Percentiles rank a stretch among this genome's conserved stretches.
phyloP scores from a whole-genome alignment of 116 monocot species.

The Papilionanthe hybrid region DNA sequence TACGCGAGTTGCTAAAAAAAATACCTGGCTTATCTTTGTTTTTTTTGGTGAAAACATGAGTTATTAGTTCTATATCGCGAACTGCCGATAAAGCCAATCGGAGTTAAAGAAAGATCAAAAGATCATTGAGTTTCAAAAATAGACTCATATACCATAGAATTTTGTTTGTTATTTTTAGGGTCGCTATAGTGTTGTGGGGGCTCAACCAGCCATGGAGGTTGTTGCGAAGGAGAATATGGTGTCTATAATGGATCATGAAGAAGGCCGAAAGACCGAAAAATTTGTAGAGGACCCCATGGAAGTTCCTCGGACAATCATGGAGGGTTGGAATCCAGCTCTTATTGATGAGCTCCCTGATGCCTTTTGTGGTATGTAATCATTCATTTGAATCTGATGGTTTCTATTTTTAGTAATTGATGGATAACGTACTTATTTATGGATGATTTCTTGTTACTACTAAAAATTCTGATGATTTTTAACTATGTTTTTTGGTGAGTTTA shows the following conservation, averaged over 20 bases:
- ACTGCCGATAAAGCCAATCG: background rate
- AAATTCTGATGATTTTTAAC: background rate
- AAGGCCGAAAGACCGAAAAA: constrained; percentile 17
- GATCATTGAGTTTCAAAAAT: background rate
- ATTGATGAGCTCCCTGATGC: constrained; percentile 47
- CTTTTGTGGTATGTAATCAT: constrained; percentile 35
- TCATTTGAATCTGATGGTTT: background rate
- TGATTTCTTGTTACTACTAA: background rate
- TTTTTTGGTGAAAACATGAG: background rate
- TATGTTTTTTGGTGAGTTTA: background rate
- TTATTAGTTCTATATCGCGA: background rate
- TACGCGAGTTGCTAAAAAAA: background rate
- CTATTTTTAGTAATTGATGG: constrained; percentile 3
- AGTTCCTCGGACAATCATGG: constrained; percentile 39
- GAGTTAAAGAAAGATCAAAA: background rate
- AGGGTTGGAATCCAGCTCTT: constrained; percentile 34
- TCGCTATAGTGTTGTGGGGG: constrained; percentile 54
- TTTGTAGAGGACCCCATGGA: constrained; percentile 42
- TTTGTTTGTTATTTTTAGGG: constrained; percentile 24
- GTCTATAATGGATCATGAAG: constrained; percentile 37
- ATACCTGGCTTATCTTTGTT: background rate
- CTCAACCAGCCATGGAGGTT: constrained; percentile 59
- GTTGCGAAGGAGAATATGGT: constrained; percentile 49
- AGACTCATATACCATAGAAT: background rate
- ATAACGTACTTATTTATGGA: background rate